Percentiles rank a stretch among this genome's conserved stretches.
These are phyloP conservation scores for Aotearoamyces nothofagi DNA, from an alignment of 2,329 filamentous ascomycete genomes.

Conservation along the genomic window DNA sequence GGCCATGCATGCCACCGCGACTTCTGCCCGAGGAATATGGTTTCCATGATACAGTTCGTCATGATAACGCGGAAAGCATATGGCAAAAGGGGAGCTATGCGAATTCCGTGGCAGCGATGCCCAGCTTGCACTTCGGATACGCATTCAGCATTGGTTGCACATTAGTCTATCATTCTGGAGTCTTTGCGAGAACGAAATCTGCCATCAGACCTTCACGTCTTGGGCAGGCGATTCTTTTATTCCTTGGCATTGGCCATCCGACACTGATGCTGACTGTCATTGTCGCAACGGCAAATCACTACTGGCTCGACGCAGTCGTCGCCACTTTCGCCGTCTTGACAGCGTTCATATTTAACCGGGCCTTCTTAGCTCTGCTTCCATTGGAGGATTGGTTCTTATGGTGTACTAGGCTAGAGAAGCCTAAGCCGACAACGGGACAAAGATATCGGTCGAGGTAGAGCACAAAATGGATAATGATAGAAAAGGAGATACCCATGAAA, in stretches of 20 bases:
- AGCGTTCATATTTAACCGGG: slow-evolving; percentile 30
- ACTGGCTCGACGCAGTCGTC: slow-evolving; percentile 36
- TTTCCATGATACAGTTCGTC: slow-evolving; percentile 46
- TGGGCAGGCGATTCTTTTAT: slow-evolving; percentile 27
- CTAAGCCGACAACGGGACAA: slow-evolving; percentile 33
- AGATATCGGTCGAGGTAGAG: too few relatives aligned
- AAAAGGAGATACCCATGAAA: too few relatives aligned
- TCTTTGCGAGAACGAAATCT: slow-evolving; percentile 24
- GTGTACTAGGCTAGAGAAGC: slow-evolving; percentile 32
- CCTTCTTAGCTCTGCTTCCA: slow-evolving; percentile 34
- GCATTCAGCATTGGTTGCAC: slow-evolving; percentile 37
- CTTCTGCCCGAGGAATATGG: slow-evolving; percentile 42
- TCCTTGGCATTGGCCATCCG: slow-evolving; percentile 31
- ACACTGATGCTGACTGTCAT: slow-evolving; percentile 32
- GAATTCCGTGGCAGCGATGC: slow-evolving; percentile 42
- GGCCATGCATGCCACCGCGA: slow-evolving; percentile 48
- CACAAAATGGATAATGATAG: too few relatives aligned
- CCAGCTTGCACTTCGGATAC: slow-evolving; percentile 40
- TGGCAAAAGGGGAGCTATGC: slow-evolving; percentile 40
- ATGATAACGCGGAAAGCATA: slow-evolving; percentile 33
- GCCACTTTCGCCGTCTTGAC: slow-evolving; percentile 31
- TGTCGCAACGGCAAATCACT: slow-evolving; percentile 42
- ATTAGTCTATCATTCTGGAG: slow-evolving; percentile 34
- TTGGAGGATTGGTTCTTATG: slow-evolving; percentile 33
- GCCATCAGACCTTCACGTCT: slow-evolving; percentile 24